These are phyloP conservation scores for Diaporthe aspalathi DNA, from an alignment of 2,329 filamentous ascomycete species.

Conservation along the genomic window DNA sequence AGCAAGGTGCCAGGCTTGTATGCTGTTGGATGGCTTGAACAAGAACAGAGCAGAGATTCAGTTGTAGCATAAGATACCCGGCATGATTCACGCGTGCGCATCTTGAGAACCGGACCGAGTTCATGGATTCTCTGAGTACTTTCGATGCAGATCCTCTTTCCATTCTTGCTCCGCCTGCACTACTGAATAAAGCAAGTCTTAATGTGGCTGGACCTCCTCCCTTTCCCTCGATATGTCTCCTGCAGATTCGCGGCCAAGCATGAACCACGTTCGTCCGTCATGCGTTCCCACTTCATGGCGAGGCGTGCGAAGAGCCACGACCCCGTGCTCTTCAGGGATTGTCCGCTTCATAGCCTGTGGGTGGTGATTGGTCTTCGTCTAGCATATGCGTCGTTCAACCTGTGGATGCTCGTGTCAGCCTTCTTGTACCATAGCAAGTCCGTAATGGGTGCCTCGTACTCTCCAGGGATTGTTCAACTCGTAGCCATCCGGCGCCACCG, in stretches of 20 bases:
- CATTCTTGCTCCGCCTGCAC: not conserved
- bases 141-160: not conserved
- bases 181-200: conserved; percentile 16
- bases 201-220: conserved; percentile 15
- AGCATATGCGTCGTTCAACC: conserved; percentile 66
- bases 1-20: conserved; percentile 92
- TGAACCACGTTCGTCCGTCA: not conserved
- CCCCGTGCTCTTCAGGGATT: not conserved
- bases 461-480: conserved; percentile 74
- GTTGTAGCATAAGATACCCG: conserved; percentile 53
- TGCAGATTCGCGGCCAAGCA: not conserved
- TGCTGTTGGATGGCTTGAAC: conserved; percentile 88
- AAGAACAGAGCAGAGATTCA: conserved; percentile 75
- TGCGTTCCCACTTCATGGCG: not conserved
- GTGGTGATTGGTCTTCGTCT: conserved; percentile 38
- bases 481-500: conserved; percentile 68
- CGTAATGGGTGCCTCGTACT: conserved; percentile 54
- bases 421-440: not conserved
- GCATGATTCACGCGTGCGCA: not conserved
- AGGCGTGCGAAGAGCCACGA: not conserved
- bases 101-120: not conserved
- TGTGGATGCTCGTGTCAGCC: conserved; percentile 45
- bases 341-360: not conserved
- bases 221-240: not conserved
- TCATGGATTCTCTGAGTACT: not conserved